phyloP scores from a whole-genome alignment of 164 flowering plant species.

The Magnolia kwangsiensis region DNA sequence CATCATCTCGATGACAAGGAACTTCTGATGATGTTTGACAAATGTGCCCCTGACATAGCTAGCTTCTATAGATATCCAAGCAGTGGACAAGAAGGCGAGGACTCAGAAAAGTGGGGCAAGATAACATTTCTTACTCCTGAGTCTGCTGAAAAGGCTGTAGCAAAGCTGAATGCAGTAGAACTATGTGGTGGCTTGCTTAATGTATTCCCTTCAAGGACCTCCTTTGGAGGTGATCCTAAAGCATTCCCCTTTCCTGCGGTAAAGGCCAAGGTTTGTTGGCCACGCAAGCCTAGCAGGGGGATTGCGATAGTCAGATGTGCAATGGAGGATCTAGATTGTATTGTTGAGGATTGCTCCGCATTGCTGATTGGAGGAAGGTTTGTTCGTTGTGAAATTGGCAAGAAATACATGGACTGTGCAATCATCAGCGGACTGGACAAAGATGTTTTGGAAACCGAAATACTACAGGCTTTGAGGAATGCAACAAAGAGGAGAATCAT shows the following conservation, averaged over 20 bases:
- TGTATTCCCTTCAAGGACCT: slow-evolving; percentile 41
- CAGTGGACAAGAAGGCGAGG: slow-evolving; percentile 42
- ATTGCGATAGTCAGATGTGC: slow-evolving; percentile 58
- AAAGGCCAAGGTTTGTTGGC: slow-evolving; percentile 76
- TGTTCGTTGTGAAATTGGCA: slow-evolving; percentile 40
- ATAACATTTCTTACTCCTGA: slow-evolving; percentile 77
- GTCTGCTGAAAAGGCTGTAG: slow-evolving; percentile 57
- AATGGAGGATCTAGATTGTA: slow-evolving; percentile 34
- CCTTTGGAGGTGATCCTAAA: slow-evolving; percentile 45
- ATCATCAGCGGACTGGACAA: slow-evolving; percentile 51
- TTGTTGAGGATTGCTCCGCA: slow-evolving; percentile 40
- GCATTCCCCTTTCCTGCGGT: slow-evolving; percentile 57
- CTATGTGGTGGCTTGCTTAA: slow-evolving; percentile 46
- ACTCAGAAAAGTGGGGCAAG: slow-evolving; percentile 64
- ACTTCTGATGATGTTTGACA: slow-evolving; percentile 61
- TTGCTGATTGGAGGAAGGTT: slow-evolving; percentile 50
- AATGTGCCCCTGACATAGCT: slow-evolving; percentile 52
- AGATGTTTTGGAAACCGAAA: slow-evolving; percentile 59
- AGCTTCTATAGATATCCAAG: slow-evolving; percentile 42
- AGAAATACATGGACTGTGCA: slow-evolving; percentile 35
- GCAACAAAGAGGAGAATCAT: slow-evolving; percentile 50
- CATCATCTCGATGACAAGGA: slow-evolving; percentile 59
- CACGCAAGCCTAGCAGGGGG: slow-evolving; percentile 78
- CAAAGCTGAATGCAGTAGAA: slow-evolving; percentile 37
- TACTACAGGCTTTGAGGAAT: slow-evolving; percentile 38